Base-by-base conservation (phyloP, 2,329 filamentous ascomycete genomes). In the Colletotrichum sansevieriae region DNA sequence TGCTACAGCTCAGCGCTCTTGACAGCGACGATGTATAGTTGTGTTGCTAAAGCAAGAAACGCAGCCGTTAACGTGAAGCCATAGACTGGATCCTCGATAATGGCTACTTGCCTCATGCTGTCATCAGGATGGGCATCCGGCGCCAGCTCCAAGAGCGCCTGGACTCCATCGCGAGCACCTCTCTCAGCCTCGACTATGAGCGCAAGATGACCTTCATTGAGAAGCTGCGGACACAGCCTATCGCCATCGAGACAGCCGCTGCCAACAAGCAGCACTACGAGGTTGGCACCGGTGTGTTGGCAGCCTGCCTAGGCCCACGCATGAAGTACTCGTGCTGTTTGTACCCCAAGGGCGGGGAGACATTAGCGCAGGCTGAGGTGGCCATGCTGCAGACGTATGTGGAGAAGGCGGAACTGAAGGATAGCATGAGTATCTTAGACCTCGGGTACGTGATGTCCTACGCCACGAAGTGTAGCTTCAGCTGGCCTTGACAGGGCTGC, bases 231-330 rank as follows among this genome's bases (percentile, higher is more conserved):
- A 82, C 79, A 15, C 82, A 85, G 41, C 89, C 90, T 11, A 92
- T 92, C 71, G 91, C 90, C n/a, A 85, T 92, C 72, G 88, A 91
- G 76, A 91, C 90, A 1, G 84, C 83, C 3, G 80, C 84, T 2
- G 90, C 91, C 22, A 92, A 92, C 76, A 81, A 86, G 73, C 90
- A 92, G 82, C 90, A 92, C 78, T 92, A 93, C 75, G 90, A 92
- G 78, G 90, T 92, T 46, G 89, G 88, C 44, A 91, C 90, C 0
- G 88, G 87, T 3, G 87, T 92, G 25, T 77, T 92, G 46, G 78
- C 80, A 33, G 86, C 84, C 33, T 89, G 85, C 76, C 79, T 93
- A 12, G 91, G 91, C 0, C 88, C 89, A 4, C 81, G 90, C 63
- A 92, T 92, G 89, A 92, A 92, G 83, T 93, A 92, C 76, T 90